A percentile compares a stretch with the other conserved stretches of the same genome.
Conservation (phyloP, 169 alveolate genomes). For the Condylostoma magnum region DNA sequence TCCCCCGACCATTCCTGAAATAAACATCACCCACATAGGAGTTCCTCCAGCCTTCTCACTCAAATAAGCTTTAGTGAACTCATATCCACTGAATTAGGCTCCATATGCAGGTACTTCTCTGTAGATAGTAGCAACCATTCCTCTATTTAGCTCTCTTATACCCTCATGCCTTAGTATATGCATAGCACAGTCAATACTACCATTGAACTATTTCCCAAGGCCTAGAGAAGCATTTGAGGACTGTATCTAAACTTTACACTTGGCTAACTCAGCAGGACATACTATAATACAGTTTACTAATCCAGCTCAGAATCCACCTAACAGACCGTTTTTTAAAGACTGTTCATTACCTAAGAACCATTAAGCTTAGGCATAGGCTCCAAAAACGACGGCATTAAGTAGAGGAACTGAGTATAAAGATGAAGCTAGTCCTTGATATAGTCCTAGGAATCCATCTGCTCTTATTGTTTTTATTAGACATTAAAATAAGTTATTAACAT, state of each 20-base stretch:
- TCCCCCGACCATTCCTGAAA: constrained; percentile 74
- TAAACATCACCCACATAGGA: constrained; percentile 29
- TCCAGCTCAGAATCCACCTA: constrained; percentile 67
- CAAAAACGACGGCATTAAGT: constrained; percentile 71
- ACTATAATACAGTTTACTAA: constrained; percentile 58
- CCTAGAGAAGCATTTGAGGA: constrained; percentile 26
- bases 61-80: constrained; percentile 30
- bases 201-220: constrained; percentile 33
- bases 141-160: constrained; percentile 41
- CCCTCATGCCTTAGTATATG: constrained; percentile 59
- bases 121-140: constrained; percentile 48
- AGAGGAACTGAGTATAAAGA: constrained; percentile 73
- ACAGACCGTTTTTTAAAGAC: constrained; percentile 46
- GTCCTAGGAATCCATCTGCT: constrained; percentile 53
- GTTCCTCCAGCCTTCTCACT: constrained; percentile 28
- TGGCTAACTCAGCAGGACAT: constrained; percentile 70
- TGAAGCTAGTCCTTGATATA: constrained; percentile 61
- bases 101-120: constrained; percentile 71
- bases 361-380: constrained; percentile 40
- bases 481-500: constrained; percentile 5
- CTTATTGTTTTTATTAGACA: constrained; percentile 27
- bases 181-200: constrained; percentile 55
- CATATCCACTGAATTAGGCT: constrained; percentile 70
- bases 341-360: constrained; percentile 28
- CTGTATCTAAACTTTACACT: constrained; percentile 55